Conservation (phyloP, 805 yeast genomes). For the Brettanomyces nanus region DNA sequence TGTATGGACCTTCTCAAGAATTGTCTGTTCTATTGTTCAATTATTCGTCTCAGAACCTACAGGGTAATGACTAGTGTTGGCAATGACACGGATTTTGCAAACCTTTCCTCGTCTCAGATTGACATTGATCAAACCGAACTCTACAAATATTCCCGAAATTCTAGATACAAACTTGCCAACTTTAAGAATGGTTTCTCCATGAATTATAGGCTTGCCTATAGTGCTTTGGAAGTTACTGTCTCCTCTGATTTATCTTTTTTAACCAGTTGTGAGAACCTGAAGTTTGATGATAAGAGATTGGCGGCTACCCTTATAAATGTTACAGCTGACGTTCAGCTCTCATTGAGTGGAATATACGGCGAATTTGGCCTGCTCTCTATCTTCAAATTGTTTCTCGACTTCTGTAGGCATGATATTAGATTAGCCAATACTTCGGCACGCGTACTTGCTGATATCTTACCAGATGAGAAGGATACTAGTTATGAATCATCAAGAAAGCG, state of each 20-base stretch:
- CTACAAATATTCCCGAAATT: not conserved
- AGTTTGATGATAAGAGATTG: conserved; percentile 4
- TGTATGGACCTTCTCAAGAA: not conserved
- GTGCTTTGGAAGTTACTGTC: conserved; percentile 17
- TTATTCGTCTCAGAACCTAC: conserved; percentile 25
- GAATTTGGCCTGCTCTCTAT: conserved; percentile 34
- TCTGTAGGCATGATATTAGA: conserved; percentile 8
- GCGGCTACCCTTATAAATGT: conserved; percentile 7
- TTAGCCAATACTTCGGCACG: conserved; percentile 21
- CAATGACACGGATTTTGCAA: conserved; percentile 9
- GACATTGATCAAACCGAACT: not conserved
- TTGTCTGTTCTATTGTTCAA: conserved; percentile 5
- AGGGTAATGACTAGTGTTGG: conserved; percentile 12
- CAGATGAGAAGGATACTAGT: conserved; percentile 1
- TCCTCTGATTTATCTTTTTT: conserved; percentile 16
- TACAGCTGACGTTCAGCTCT: conserved; percentile 10
- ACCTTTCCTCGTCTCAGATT: not conserved
- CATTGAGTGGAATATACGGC: conserved; percentile 18
- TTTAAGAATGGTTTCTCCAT: conserved; percentile 13
- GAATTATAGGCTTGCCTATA: conserved; percentile 19
- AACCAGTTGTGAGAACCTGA: conserved; percentile 15
- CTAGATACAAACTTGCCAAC: conserved; percentile 11
- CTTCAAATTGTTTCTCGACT: conserved; percentile 20
- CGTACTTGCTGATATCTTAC: conserved; percentile 16
- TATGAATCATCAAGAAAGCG: conserved; percentile 4